Evolutionary conservation across 805 yeast genomes (phyloP), one percentile per base, ranked within the genome.

Genomic region (Candida pseudoglaebosa): DNA sequence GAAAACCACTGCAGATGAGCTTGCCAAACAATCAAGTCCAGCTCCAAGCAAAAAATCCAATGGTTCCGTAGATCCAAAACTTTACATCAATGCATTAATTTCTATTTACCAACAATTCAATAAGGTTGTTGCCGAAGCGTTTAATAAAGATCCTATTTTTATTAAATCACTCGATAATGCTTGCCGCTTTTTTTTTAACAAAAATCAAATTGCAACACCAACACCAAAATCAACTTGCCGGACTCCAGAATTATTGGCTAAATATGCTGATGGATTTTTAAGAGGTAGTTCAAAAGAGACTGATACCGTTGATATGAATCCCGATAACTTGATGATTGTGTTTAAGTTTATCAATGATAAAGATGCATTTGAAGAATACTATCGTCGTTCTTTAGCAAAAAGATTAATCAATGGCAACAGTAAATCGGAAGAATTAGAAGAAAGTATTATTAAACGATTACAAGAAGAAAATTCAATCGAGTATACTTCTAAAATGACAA

Each of bases 361-460:
- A 60, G 98, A 95, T 67, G 86, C 93, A 30, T 95, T 93, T 63
- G 98, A 93, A 65, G 84, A 82, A 44, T 84, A 86, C 67, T 93
- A 93, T 62, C 80, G 97, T 61, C 78, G 97, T 46, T 70, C 84
- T 55, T 73, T 93, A 50, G 91, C 98, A 8, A 85, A 84, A 57
- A 78, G 99, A 57, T 75, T 93, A 50, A 90, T 93, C 52, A 83
- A 84, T 55, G 84, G 89, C 50, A 79, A 93, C 14, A 84, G 95
- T 3, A 82, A 85, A 32, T 82, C 88, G 24, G 95, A 86, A 41
- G 91, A 84, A 47, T 76, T 80, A 46, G 99, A 93, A 65, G 91
- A 87, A 48, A 65, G 77, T 41, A 80, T 93, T 46, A 87, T 93
- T 44, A 87, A 88, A 52, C 78, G 85, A 52, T 73, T 93, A 48